phyloP scores from a whole-genome alignment of 495 filamentous ascomycete genomes.

The Podospora conica region DNA sequence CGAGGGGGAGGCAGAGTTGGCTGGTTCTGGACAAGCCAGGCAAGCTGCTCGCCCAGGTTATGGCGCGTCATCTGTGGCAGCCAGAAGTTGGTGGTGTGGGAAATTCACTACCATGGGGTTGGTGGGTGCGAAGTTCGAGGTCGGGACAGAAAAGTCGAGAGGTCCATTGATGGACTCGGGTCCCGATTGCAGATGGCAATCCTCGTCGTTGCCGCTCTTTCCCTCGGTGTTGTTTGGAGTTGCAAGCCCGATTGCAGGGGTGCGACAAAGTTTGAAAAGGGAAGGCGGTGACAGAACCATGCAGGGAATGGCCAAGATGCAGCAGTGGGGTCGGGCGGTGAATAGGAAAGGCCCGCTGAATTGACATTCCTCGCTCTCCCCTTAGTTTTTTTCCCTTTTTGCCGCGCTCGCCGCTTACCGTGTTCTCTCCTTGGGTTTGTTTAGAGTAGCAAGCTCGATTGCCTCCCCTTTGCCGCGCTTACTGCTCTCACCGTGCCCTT shows the following conservation, averaged over 20 bases:
- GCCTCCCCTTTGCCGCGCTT: too few species aligned
- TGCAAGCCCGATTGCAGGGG: not conserved
- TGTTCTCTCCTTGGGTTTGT: too few species aligned
- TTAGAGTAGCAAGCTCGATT: too few species aligned
- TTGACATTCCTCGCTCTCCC: too few species aligned
- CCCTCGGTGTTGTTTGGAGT: not conserved
- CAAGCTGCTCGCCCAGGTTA: slow-evolving; percentile 53
- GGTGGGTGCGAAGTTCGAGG: not conserved
- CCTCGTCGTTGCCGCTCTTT: not conserved
- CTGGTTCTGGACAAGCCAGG: slow-evolving; percentile 49
- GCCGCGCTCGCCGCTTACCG: too few species aligned
- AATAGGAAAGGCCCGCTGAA: too few species aligned
- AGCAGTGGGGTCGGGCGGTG: not conserved
- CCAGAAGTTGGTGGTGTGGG: not conserved
- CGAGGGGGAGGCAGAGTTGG: slow-evolving; percentile 2
- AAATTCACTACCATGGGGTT: not conserved
- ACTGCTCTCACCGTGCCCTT: too few species aligned
- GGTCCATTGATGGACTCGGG: not conserved
- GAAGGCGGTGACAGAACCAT: not conserved
- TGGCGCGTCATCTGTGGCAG: slow-evolving; percentile 52
- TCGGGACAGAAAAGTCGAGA: too few species aligned
- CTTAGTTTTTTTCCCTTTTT: too few species aligned
- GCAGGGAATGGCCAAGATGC: too few species aligned
- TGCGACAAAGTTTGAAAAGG: not conserved
- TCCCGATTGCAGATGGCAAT: not conserved